phyloP scores from a whole-genome alignment of 2,329 filamentous ascomycete genomes.

The Epichloe scottii region DNA sequence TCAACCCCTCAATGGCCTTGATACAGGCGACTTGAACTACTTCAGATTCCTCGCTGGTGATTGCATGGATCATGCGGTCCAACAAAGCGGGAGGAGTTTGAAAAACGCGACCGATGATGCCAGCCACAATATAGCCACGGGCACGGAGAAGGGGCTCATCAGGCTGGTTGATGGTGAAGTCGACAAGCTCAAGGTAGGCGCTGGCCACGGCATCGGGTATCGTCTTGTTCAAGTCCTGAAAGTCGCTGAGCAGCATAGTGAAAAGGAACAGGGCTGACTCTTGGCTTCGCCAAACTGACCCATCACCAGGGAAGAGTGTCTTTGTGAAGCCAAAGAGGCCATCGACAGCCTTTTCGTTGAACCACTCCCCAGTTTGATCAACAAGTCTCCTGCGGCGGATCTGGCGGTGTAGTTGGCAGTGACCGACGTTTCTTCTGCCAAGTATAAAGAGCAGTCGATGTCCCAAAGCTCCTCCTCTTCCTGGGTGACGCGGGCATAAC shows the following conservation, averaged over 20 bases:
- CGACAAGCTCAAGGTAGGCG: constrained; percentile 69
- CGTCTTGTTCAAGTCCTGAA: constrained; percentile 61
- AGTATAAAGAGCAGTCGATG: constrained; percentile 87
- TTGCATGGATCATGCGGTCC: constrained; percentile 61
- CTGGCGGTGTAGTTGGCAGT: constrained; percentile 93
- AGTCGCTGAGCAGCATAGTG: constrained; percentile 72
- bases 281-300: constrained; percentile 45
- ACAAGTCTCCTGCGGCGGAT: constrained; percentile 80
- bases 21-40: constrained; percentile 88
- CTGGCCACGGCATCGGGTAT: constrained; percentile 58
- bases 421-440: constrained; percentile 88
- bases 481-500: constrained; percentile 77
- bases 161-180: constrained; percentile 56
- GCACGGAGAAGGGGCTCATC: constrained; percentile 70
- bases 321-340: constrained; percentile 68
- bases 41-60: constrained; percentile 65
- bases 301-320: constrained; percentile 51
- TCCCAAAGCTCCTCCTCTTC: constrained; percentile 96
- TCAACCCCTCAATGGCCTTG: constrained; percentile 63
- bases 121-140: constrained; percentile 76
- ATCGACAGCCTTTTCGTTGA: constrained; percentile 62
- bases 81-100: constrained; percentile 52
- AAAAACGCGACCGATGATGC: constrained; percentile 60
- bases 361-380: constrained; percentile 93
- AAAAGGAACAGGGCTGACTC: constrained; percentile 78